Conservation (phyloP, 148 eudicot genomes). For the Cornus florida region DNA sequence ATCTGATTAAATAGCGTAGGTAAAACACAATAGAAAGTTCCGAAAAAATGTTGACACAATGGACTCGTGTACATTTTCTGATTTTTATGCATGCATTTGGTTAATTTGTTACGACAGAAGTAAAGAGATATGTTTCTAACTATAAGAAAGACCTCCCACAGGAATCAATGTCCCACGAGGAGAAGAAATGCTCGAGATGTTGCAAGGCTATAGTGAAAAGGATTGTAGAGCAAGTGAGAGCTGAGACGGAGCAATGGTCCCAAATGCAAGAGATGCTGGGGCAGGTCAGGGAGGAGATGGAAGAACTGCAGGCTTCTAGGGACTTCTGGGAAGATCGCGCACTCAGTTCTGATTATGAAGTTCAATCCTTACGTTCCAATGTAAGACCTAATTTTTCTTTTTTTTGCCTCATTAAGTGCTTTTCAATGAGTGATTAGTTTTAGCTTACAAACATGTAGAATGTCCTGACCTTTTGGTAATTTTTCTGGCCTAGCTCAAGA, state of each 20-base stretch:
- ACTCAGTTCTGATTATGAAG: constrained; percentile 47
- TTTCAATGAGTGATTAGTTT: background rate
- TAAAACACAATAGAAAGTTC: too few species aligned
- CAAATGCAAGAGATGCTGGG: constrained; percentile 96
- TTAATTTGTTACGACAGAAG: background rate
- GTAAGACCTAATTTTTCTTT: constrained; percentile 34
- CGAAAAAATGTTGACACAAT: too few species aligned
- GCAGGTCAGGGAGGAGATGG: constrained; percentile 80
- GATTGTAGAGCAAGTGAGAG: constrained; percentile 89
- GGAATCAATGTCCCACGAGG: constrained; percentile 44
- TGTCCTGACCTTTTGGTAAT: too few species aligned
- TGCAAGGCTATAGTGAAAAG: constrained; percentile 74
- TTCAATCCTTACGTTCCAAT: constrained; percentile 41
- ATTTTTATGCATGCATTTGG: too few species aligned
- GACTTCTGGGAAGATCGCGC: constrained; percentile 88
- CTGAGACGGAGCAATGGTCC: constrained; percentile 94
- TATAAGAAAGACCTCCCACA: constrained; percentile 16
- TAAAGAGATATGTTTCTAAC: background rate
- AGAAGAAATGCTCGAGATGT: constrained; percentile 56
- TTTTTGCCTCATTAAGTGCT: background rate
- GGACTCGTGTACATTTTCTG: too few species aligned
- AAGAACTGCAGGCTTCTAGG: constrained; percentile 73
- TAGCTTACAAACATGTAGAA: too few species aligned
- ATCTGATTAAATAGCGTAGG: background rate
- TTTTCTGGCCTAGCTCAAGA: too few species aligned